A percentile compares a stretch with the other conserved stretches of the same genome.
These are phyloP conservation scores for Penicillium pulvis DNA, from an alignment of 495 filamentous ascomycete species.

Conservation along the genomic window DNA sequence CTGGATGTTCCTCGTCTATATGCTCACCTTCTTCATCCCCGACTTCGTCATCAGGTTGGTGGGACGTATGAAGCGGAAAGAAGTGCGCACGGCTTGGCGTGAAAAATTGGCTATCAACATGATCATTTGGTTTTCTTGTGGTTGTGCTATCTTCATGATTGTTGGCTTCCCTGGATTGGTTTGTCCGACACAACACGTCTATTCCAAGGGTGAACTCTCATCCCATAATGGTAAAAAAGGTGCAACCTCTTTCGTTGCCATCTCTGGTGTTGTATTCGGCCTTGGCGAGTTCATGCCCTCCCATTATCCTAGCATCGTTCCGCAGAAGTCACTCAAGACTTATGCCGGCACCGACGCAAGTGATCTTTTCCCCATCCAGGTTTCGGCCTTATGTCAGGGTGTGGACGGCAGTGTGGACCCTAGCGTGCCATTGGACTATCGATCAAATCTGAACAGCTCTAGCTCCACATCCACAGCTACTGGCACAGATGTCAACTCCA, in stretches of 20 bases:
- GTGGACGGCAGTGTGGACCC: slow-evolving; percentile 64
- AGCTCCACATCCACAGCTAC: slow-evolving; percentile 62
- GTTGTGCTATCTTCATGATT: slow-evolving; percentile 80
- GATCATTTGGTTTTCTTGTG: slow-evolving; percentile 90
- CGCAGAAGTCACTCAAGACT: slow-evolving; percentile 62
- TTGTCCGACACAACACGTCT: slow-evolving; percentile 90
- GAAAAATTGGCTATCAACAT: slow-evolving; percentile 99
- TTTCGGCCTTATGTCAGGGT: slow-evolving; percentile 87
- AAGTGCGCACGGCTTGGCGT: slow-evolving; percentile 92
- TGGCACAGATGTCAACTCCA: slow-evolving; percentile 65
- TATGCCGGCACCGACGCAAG: slow-evolving; percentile 90
- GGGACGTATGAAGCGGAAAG: slow-evolving; percentile 88
- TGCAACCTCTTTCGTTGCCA: slow-evolving; percentile 65
- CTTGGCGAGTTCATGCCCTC: slow-evolving; percentile 68
- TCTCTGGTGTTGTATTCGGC: slow-evolving; percentile 89
- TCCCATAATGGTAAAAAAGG: slow-evolving; percentile 72
- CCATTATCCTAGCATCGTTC: slow-evolving; percentile 83
- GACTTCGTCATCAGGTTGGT: slow-evolving; percentile 78
- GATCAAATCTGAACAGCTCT: slow-evolving; percentile 67
- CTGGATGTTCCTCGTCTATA: slow-evolving; percentile 86
- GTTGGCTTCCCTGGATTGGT: slow-evolving; percentile 85
- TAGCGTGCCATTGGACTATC: slow-evolving; percentile 79
- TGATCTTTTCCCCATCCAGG: slow-evolving; percentile 88
- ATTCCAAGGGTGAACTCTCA: slow-evolving; percentile 74
- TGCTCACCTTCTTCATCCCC: slow-evolving; percentile 84